A percentile compares a stretch with the other conserved stretches of the same genome.
These are phyloP conservation scores for Lasiodiplodia citricola DNA, from an alignment of 2,329 filamentous ascomycete genomes.

Conservation along the genomic window DNA sequence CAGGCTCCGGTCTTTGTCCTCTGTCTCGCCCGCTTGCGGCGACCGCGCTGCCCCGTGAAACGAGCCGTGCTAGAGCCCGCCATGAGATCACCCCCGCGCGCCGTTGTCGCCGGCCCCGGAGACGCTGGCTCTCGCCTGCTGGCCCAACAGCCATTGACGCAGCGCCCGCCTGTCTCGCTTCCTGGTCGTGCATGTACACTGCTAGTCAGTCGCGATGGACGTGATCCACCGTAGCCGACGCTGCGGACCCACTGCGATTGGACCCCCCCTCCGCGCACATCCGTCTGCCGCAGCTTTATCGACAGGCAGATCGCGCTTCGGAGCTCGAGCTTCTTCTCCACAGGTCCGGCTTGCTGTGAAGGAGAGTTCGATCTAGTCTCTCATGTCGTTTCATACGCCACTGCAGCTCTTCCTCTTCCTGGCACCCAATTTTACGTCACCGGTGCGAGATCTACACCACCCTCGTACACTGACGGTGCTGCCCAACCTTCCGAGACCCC, in stretches of 20 bases:
- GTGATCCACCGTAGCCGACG: slow-evolving; percentile 20
- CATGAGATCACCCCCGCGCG: slow-evolving; percentile 9
- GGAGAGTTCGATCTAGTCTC: neutral
- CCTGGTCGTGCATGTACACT: slow-evolving; percentile 2
- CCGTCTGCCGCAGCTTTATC: slow-evolving; percentile 16
- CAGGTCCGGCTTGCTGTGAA: neutral
- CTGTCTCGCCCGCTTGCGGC: slow-evolving; percentile 9
- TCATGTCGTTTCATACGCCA: neutral
- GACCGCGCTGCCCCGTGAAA: neutral
- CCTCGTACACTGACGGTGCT: neutral
- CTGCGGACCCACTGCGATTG: slow-evolving; percentile 19
- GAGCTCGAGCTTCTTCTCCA: slow-evolving; percentile 23
- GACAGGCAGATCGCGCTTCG: slow-evolving; percentile 17
- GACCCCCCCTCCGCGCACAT: slow-evolving; percentile 22
- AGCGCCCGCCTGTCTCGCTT: neutral
- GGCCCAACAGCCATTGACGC: slow-evolving; percentile 12
- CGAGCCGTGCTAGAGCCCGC: neutral
- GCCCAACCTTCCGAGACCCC: slow-evolving; percentile 1
- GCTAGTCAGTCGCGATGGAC: slow-evolving; percentile 19
- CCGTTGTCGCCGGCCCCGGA: slow-evolving; percentile 12
- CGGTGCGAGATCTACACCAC: slow-evolving; percentile 2
- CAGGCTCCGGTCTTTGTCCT: slow-evolving; percentile 6
- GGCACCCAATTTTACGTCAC: slow-evolving; percentile 10
- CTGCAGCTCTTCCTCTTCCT: neutral
- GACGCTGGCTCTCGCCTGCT: neutral